Evolutionary conservation across 192 early-diverging fungal genomes (phyloP).

Genomic region (Dissophora ornata): DNA sequence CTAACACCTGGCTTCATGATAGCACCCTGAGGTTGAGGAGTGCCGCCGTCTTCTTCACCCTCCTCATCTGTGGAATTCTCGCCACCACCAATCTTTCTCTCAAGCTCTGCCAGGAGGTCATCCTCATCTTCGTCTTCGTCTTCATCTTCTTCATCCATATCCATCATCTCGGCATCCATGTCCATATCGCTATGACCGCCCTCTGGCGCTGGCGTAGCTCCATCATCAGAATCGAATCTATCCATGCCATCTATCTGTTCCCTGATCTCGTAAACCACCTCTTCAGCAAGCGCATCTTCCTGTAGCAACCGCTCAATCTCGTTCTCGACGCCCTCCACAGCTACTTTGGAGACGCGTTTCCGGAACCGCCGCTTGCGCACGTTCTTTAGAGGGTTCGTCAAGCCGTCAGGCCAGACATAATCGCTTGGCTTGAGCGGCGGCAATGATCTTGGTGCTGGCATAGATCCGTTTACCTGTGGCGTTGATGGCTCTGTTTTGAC

Average conservation of each 20-base stretch:
- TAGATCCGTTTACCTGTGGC: not conserved
- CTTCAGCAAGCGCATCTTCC: constrained; percentile 77
- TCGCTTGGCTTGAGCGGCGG: constrained; percentile 62
- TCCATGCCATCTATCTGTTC: constrained; percentile 26
- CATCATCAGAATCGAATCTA: constrained; percentile 27
- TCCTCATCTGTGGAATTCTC: constrained; percentile 51
- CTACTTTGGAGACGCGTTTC: constrained; percentile 81
- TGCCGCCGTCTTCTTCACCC: constrained; percentile 6
- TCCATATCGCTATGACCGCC: constrained; percentile 53
- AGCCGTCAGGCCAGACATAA: constrained; percentile 81
- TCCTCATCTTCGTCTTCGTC: constrained; percentile 58
- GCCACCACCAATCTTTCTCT: constrained; percentile 56
- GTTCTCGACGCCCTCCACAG: constrained; percentile 83
- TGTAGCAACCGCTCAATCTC: constrained; percentile 85
- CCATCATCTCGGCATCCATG: constrained; percentile 58
- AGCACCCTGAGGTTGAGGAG: constrained; percentile 4
- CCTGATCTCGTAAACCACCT: constrained; percentile 67
- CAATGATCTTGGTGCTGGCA: constrained; percentile 16
- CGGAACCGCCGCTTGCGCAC: constrained; percentile 83
- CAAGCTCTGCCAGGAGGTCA: constrained; percentile 55
- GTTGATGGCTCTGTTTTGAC: constrained; percentile 28
- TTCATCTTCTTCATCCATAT: constrained; percentile 58
- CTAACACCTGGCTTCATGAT: not conserved
- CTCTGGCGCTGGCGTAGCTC: constrained; percentile 49
- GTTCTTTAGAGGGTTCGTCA: constrained; percentile 80